A percentile compares a stretch with the other conserved stretches of the same genome.
These are phyloP conservation scores for Buxus sempervirens DNA, from an alignment of 164 flowering plant genomes.

Conservation along the genomic window DNA sequence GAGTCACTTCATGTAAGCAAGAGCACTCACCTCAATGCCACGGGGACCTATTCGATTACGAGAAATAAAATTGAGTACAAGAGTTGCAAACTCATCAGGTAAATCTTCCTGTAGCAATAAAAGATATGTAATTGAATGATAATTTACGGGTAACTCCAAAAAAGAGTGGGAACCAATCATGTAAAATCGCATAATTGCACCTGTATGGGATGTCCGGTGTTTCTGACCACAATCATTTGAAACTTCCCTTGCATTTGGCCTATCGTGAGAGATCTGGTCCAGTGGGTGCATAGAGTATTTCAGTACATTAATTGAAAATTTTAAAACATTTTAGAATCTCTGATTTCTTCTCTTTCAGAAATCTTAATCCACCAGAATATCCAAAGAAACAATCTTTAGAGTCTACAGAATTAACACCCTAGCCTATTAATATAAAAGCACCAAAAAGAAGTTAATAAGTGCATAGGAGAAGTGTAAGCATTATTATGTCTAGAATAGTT, in stretches of 20 bases:
- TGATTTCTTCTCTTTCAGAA: not conserved
- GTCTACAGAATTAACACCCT: not conserved
- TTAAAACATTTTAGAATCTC: not conserved
- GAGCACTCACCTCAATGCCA: constrained; percentile 74
- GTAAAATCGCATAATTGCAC: constrained; percentile 25
- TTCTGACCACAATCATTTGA: constrained; percentile 90
- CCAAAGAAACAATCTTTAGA: not conserved
- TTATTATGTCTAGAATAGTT: too few relatives aligned
- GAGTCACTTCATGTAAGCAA: not conserved
- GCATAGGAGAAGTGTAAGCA: too few relatives aligned
- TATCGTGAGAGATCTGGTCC: constrained; percentile 81
- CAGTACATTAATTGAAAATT: not conserved
- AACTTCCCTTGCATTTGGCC: constrained; percentile 99
- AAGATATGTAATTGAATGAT: constrained; percentile 1
- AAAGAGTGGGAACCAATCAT: not conserved
- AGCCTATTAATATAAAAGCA: not conserved
- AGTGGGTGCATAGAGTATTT: not conserved
- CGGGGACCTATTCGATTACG: constrained; percentile 88
- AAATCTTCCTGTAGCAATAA: constrained; percentile 72
- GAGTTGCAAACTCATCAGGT: constrained; percentile 80
- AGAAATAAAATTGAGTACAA: constrained; percentile 68
- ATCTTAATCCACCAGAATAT: too few relatives aligned
- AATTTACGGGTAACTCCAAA: not conserved
- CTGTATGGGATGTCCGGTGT: constrained; percentile 98
- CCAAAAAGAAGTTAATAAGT: not conserved